Evolutionary conservation across 371 early-diverging fungal species (phyloP).

Genomic region (Mortierella sp.): DNA sequence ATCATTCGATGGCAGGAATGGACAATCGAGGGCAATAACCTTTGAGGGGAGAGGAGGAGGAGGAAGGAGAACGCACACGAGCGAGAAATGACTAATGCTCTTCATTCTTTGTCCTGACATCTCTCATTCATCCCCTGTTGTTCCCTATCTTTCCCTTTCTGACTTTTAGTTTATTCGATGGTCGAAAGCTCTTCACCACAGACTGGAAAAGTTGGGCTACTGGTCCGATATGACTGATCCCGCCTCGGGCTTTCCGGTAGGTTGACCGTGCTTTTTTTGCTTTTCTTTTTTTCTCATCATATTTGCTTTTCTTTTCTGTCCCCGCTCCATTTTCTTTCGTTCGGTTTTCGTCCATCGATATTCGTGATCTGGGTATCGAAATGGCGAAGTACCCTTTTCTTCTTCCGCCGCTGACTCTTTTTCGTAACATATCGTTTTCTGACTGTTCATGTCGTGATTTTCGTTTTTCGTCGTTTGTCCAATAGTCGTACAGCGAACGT

Average conservation of each 20-base stretch:
- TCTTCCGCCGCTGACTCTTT: constrained; percentile 29
- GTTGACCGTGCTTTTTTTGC: constrained; percentile 13
- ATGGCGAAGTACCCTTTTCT: not conserved
- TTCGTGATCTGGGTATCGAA: constrained; percentile 9
- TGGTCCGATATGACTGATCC: constrained; percentile 96
- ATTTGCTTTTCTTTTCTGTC: not conserved
- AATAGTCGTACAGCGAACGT: constrained; percentile 66
- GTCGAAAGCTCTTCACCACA: constrained; percentile 69
- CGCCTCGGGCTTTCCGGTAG: constrained; percentile 90
- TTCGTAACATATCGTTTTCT: too few relatives aligned
- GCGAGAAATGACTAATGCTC: not conserved
- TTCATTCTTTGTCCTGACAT: not conserved
- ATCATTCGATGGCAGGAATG: not conserved
- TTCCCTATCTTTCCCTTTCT: not conserved
- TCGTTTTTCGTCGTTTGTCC: not conserved
- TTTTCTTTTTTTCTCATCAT: not conserved
- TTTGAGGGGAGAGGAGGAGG: not conserved
- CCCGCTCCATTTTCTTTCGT: not conserved
- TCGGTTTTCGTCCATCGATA: constrained; percentile 3
- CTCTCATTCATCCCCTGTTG: not conserved
- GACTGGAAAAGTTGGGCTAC: constrained; percentile 71
- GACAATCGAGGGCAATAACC: not conserved
- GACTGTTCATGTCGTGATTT: too few relatives aligned
- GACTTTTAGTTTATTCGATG: constrained; percentile 77
- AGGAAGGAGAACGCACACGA: not conserved